Conservation (phyloP, 371 early-diverging fungal genomes). For the Mortierella sp. region DNA sequence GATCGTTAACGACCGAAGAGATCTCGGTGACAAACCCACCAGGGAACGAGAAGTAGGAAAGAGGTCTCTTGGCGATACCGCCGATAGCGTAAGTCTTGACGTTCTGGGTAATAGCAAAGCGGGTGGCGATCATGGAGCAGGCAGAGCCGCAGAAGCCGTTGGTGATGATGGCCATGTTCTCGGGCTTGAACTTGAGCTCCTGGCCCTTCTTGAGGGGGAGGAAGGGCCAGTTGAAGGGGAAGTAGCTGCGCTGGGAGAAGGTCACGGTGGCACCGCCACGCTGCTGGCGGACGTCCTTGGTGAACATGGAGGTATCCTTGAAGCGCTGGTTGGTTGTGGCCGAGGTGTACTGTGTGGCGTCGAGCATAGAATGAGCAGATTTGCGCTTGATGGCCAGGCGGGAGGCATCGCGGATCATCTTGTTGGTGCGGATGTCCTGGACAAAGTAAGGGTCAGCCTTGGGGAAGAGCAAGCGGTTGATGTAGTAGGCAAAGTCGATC, state of each 20-base stretch:
- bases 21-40: slow-evolving; percentile 56
- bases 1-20: slow-evolving; percentile 27
- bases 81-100: slow-evolving; percentile 52
- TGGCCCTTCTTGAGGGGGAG: slow-evolving; percentile 49
- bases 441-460: slow-evolving; percentile 52
- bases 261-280: slow-evolving; percentile 39
- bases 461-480: slow-evolving; percentile 53
- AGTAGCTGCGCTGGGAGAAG: slow-evolving; percentile 46
- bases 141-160: slow-evolving; percentile 58
- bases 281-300: slow-evolving; percentile 39
- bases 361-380: slow-evolving; percentile 31
- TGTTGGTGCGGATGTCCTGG: slow-evolving; percentile 40
- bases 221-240: slow-evolving; percentile 44
- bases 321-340: slow-evolving; percentile 27
- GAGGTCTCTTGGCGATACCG: slow-evolving; percentile 33
- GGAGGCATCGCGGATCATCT: slow-evolving; percentile 34
- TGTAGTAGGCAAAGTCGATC: slow-evolving; percentile 54
- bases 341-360: slow-evolving; percentile 41
- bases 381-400: slow-evolving; percentile 32
- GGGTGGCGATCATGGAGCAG: slow-evolving; percentile 57
- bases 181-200: slow-evolving; percentile 45
- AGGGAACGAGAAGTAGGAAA: slow-evolving; percentile 57
- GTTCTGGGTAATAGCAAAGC: slow-evolving; percentile 39
- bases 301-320: slow-evolving; percentile 53
- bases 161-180: slow-evolving; percentile 56